phyloP scores from a whole-genome alignment of 164 flowering plant genomes.

The Hamamelis virginiana region DNA sequence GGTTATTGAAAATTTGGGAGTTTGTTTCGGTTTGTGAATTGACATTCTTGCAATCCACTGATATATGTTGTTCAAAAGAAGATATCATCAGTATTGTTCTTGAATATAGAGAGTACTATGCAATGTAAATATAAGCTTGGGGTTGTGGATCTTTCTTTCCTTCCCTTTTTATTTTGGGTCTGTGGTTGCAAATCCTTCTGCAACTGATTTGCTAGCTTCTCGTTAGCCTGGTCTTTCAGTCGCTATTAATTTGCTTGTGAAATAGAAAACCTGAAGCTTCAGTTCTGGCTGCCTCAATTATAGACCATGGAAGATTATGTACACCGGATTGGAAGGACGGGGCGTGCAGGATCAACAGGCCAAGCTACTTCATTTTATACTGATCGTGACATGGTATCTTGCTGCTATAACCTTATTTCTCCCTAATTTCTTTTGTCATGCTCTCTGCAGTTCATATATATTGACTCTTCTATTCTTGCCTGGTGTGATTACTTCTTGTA shows the following conservation, averaged over 20 bases:
- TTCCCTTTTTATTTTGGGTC: too few relatives aligned
- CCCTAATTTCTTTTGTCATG: neutral
- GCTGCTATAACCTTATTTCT: neutral
- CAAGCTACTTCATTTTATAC: slow-evolving; percentile 67
- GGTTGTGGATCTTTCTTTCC: slow-evolving; percentile 2
- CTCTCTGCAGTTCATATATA: neutral
- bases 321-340: slow-evolving; percentile 73
- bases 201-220: slow-evolving; percentile 11
- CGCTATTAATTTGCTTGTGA: slow-evolving; percentile 11
- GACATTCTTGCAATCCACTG: neutral
- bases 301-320: slow-evolving; percentile 75
- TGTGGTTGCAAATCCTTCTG: slow-evolving; percentile 2
- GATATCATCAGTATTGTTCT: slow-evolving; percentile 3
- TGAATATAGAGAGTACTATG: neutral
- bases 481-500: slow-evolving; percentile 13
- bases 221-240: slow-evolving; percentile 14
- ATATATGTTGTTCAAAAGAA: neutral
- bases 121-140: neutral
- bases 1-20: slow-evolving; percentile 2
- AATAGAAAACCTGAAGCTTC: slow-evolving; percentile 24
- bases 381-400: slow-evolving; percentile 57
- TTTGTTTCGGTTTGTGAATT: neutral
- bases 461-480: slow-evolving; percentile 9
- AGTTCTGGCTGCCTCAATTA: slow-evolving; percentile 16
- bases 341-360: slow-evolving; percentile 71